Evolutionary conservation across 2,329 filamentous ascomycete genomes (phyloP).

Genomic region (Aspergillus latus): DNA sequence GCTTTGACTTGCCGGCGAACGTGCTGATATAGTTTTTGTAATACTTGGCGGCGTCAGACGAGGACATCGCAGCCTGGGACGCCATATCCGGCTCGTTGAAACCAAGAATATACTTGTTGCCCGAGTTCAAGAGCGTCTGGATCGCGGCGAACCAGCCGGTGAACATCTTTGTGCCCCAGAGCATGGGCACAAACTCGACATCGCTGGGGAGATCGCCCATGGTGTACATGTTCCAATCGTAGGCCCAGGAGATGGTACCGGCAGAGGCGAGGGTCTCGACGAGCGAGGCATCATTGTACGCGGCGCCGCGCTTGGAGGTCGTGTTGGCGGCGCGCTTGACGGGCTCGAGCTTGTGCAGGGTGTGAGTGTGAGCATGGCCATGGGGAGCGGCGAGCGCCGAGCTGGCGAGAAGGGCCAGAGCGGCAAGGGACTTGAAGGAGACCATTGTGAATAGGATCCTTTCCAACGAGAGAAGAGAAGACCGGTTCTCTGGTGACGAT

Average conservation of each 20-base stretch:
- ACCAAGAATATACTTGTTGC: slow-evolving; percentile 40
- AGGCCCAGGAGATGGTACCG: slow-evolving; percentile 42
- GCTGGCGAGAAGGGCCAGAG: slow-evolving; percentile 35
- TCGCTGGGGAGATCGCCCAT: slow-evolving; percentile 32
- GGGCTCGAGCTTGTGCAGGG: not conserved
- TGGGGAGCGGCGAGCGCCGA: slow-evolving; percentile 35
- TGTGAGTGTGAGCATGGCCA: slow-evolving; percentile 10
- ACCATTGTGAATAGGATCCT: slow-evolving; percentile 34
- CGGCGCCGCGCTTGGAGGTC: slow-evolving; percentile 32
- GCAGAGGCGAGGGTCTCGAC: slow-evolving; percentile 33
- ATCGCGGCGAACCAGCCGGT: slow-evolving; percentile 36
- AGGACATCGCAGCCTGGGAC: slow-evolving; percentile 41
- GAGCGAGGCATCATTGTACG: slow-evolving; percentile 42
- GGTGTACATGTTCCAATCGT: slow-evolving; percentile 44
- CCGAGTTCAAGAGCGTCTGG: slow-evolving; percentile 34
- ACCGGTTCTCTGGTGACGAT: slow-evolving; percentile 22
- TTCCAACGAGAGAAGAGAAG: slow-evolving; percentile 3
- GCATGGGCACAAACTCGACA: slow-evolving; percentile 48
- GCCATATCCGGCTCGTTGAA: slow-evolving; percentile 50
- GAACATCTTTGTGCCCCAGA: slow-evolving; percentile 44
- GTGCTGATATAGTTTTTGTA: slow-evolving; percentile 43
- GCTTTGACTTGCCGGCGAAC: slow-evolving; percentile 35
- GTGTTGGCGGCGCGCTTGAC: slow-evolving; percentile 19
- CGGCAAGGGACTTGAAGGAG: slow-evolving; percentile 37
- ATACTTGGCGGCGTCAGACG: slow-evolving; percentile 37